phyloP scores from a whole-genome alignment of 176 grass and related monocot species.

The Eleusine coracana region DNA sequence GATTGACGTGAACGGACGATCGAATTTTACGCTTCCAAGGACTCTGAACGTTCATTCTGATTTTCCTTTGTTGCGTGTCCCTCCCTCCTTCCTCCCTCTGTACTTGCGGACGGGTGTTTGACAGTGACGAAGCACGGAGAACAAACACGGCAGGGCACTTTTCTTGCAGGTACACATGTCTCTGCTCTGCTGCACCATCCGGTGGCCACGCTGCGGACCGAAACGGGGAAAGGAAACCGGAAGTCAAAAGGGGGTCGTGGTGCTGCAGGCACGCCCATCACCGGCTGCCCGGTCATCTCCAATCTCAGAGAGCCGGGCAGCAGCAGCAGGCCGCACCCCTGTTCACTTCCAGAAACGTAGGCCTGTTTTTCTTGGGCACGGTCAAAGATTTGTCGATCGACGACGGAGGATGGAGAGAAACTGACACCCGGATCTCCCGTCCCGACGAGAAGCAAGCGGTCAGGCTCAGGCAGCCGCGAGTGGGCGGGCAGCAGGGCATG shows the following conservation, averaged over 20 bases:
- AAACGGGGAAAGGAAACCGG: constrained; percentile 26
- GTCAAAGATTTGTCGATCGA: constrained; percentile 41
- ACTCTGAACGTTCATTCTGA: too few relatives aligned
- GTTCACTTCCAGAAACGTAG: constrained; percentile 3
- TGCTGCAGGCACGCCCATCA: constrained; percentile 7
- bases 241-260: constrained; percentile 34
- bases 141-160: neutral
- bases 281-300: neutral
- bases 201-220: neutral
- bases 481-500: constrained; percentile 42
- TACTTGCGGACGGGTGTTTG: neutral
- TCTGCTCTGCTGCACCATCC: neutral
- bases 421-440: constrained; percentile 25
- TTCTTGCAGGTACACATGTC: neutral
- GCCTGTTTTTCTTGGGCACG: neutral
- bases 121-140: neutral
- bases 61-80: neutral
- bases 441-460: neutral
- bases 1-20: neutral
- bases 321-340: neutral
- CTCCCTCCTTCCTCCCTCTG: neutral
- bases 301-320: too few relatives aligned
- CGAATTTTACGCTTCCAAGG: neutral
- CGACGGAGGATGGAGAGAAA: neutral
- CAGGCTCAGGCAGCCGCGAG: neutral